Base-by-base conservation (phyloP, 768 basidiomycete species). In the Mycena crocata region DNA sequence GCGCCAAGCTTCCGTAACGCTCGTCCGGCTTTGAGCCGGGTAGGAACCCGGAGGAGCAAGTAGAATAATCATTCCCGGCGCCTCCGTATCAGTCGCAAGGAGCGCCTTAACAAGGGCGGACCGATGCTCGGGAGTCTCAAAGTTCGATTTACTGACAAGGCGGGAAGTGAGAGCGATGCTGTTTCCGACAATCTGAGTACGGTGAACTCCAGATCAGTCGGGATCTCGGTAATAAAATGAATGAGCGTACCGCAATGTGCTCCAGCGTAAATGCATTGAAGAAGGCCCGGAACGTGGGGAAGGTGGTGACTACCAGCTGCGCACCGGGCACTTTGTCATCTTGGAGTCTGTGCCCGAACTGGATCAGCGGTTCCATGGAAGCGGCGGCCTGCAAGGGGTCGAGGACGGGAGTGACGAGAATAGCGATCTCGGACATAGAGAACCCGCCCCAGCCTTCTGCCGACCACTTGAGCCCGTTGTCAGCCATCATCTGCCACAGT, bases 361-460 rank as follows among this genome's bases (percentile, higher is more conserved):
- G 73, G 15, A 84, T 71, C 17, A 85, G 67, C 21, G 82, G 80
- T 14, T 73, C 75, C 76, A 85, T 77, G 32, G 85, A 85, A 14
- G 50, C 69, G 26, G 75, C 70, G 2, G 85, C 84, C 3, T 81
- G 78, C 1, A 69, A 75, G 28, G 73, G 68, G 46, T 69, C 76
- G 1, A 84, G 69, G 17, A 76, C 76, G 3, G 85, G 86, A 48
- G 82, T 87, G 21, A 87, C 77, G 49, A 84, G 73, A 37, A 82
- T 74, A 8, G 79, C 81, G 17, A 78, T 71, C 32, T 76, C 76
- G 57, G 75, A 72, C 48, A 71, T 79, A 5, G 80, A 78, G 57
- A 79, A 82, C 13, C 84, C 85, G 46, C 85, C 85, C 84, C 84
- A 86, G 23, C 85, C 85, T 59, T 85, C 78, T 17, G 78, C 72